Percentiles rank a stretch among this genome's conserved stretches.
phyloP scores from a whole-genome alignment of 345 rosid genomes.

The Melaleuca quinquenervia region DNA sequence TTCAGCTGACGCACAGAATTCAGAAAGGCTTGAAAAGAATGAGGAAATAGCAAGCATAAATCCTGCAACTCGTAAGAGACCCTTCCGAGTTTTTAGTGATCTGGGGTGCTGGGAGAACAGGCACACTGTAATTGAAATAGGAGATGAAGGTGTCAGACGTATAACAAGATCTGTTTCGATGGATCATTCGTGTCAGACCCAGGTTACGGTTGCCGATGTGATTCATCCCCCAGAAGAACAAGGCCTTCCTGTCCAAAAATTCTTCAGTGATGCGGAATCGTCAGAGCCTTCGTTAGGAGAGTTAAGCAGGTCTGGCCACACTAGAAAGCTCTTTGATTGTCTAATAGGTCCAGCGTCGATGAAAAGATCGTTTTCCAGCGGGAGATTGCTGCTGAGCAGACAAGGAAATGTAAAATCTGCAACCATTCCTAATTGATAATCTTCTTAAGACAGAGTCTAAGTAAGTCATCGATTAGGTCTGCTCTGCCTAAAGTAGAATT shows the following conservation, averaged over 20 bases:
- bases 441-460: not conserved
- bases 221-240: not conserved
- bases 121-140: conserved; percentile 24
- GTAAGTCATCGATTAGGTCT: not conserved
- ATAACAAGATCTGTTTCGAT: conserved; percentile 41
- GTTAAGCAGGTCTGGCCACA: conserved; percentile 1
- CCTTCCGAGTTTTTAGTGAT: conserved; percentile 26
- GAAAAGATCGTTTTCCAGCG: conserved; percentile 63
- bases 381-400: conserved; percentile 25
- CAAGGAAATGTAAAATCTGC: conserved; percentile 14
- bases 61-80: conserved; percentile 1
- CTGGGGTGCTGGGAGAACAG: conserved; percentile 18
- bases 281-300: conserved; percentile 20
- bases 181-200: conserved; percentile 41
- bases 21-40: not conserved
- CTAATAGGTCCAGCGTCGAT: conserved; percentile 1
- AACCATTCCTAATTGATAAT: not conserved
- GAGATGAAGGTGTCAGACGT: conserved; percentile 11
- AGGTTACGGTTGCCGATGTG: conserved; percentile 21
- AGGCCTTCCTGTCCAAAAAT: not conserved
- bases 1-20: conserved; percentile 4
- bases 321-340: conserved; percentile 5
- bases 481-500: not conserved
- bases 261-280: conserved; percentile 13
- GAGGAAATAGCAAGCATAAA: not conserved